phyloP scores from a whole-genome alignment of 345 rosid species.

The Hirschfeldia incana region DNA sequence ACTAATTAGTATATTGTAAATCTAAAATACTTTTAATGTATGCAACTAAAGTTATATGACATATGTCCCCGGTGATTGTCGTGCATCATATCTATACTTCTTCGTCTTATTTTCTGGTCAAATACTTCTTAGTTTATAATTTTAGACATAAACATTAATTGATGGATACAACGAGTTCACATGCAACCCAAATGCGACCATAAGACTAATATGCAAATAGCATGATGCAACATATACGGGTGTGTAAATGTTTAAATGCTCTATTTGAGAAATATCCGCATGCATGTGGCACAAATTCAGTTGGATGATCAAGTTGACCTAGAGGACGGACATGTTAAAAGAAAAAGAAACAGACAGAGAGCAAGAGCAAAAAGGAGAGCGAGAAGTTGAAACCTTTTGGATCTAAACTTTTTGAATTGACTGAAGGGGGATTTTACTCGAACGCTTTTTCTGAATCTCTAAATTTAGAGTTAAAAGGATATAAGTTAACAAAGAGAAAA shows the following conservation, averaged over 20 bases:
- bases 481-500: neutral
- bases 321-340: slow-evolving; percentile 3
- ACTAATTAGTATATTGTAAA: neutral
- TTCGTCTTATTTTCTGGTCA: no score
- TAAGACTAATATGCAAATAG: slow-evolving; percentile 29
- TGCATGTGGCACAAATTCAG: slow-evolving; percentile 14
- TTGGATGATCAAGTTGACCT: slow-evolving; percentile 23
- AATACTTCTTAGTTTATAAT: no score
- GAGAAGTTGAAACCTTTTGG: slow-evolving; percentile 14
- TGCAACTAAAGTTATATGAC: neutral
- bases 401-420: neutral
- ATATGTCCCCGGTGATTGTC: no score
- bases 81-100: neutral
- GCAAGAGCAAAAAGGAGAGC: neutral
- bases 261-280: slow-evolving; percentile 21
- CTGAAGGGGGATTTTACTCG: neutral
- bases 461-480: neutral
- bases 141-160: no score
- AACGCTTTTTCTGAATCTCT: neutral
- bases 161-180: no score
- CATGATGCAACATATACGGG: slow-evolving; percentile 13
- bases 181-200: neutral
- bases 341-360: neutral
- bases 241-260: slow-evolving; percentile 15
- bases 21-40: neutral